Percentiles rank a stretch among this genome's conserved stretches.
These are phyloP conservation scores for Penicillium oxalicum DNA, from an alignment of 2,329 filamentous ascomycete genomes.

Conservation along the genomic window DNA sequence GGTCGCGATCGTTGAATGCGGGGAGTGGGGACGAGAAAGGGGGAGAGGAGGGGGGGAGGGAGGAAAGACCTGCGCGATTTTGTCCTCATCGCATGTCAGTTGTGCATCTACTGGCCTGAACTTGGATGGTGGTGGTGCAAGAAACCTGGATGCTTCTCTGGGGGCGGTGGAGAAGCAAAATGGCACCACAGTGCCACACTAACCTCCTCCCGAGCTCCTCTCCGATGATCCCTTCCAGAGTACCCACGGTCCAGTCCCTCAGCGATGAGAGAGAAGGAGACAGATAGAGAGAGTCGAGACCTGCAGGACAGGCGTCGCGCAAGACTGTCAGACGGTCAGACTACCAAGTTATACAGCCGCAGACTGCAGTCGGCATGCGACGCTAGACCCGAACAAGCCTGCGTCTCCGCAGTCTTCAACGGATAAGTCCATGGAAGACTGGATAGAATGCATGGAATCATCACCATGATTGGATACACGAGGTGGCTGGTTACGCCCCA, in stretches of 20 bases:
- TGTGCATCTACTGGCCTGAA: too few species aligned
- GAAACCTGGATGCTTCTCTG: too few species aligned
- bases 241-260: too few species aligned
- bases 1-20: background rate
- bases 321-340: too few species aligned
- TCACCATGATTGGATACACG: background rate
- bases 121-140: too few species aligned
- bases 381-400: conserved; percentile 3
- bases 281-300: too few species aligned
- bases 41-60: background rate
- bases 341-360: too few species aligned
- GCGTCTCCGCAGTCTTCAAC: conserved; percentile 11
- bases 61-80: conserved; percentile 14
- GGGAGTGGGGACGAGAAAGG: background rate
- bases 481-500: background rate
- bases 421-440: conserved; percentile 1
- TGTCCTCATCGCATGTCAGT: background rate
- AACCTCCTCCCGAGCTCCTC: too few species aligned
- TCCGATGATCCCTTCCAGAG: too few species aligned
- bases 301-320: too few species aligned
- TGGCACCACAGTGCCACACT: background rate
- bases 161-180: background rate
- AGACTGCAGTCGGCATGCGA: background rate
- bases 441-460: background rate
- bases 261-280: too few species aligned